Evolutionary conservation across 306 rosid species (phyloP), one percentile per base, ranked within the genome.

Genomic region (Trichosanthes cucumerina): DNA sequence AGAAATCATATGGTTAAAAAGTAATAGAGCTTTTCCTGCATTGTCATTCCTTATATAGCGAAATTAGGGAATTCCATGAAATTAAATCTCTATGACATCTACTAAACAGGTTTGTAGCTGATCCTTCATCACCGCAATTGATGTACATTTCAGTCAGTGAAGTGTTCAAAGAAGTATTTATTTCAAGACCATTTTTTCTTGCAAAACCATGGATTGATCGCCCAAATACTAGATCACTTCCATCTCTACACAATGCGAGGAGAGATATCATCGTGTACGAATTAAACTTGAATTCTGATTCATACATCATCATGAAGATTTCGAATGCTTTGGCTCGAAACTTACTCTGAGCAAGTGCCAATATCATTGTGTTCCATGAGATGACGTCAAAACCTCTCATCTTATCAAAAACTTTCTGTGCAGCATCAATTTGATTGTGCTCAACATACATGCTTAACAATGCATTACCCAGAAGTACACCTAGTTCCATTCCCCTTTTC

Each of bases 81-180:
- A 87, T 54, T 72, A 87, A 77, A 74, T 87, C 90, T 52, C 75
- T 81, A 19, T 73, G n/a, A 56, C 79, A 83, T n/a, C 75, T 47
- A 80, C 80, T 85, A 81, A 85, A 87, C 50, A 85, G 79, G 73
- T 16, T 36, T 44, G 50, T 81, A 66, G 85, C 88, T 2, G 81
- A 68, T 72, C 79, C 84, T 83, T 87, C 88, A 76, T 83, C 85
- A 11, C 85, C 65, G 1, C 85, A 85, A 10, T 76, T 80, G 81
- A 87, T 77, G 85, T 87, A 85, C 81, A 81, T 83, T 64, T 83
- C 90, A 70, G 87, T 81, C n/a, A 87, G 60, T 77, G 88, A 83
- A 36, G 90, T 87, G 78, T 66, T 83, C 85, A 87, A 59, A 57
- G 87, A 77, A 72, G 46, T 44, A 59, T 85, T 82, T 28, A 81